Conservation (phyloP, 441 rosid genomes). For the Populus trichocarpa region DNA sequence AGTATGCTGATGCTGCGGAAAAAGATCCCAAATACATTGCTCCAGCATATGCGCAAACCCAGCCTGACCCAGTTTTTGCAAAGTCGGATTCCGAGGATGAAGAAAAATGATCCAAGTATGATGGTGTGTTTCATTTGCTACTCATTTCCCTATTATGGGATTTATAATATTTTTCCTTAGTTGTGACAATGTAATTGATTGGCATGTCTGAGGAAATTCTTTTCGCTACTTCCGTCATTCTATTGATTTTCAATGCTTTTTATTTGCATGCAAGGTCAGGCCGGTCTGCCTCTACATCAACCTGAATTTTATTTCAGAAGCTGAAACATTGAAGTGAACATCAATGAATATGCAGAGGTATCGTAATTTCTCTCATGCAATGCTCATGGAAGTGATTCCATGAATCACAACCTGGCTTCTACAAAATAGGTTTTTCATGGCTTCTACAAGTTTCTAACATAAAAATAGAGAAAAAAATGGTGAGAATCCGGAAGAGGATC, state of each 20-base stretch:
- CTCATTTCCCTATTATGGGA: background rate
- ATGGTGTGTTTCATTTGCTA: background rate
- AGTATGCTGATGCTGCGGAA: slow-evolving; percentile 89
- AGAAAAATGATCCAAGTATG: slow-evolving; percentile 37
- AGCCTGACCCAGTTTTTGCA: slow-evolving; percentile 85
- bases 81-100: slow-evolving; percentile 86
- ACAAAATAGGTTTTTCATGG: background rate
- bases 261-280: background rate
- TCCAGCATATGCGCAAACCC: slow-evolving; percentile 89
- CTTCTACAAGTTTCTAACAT: background rate
- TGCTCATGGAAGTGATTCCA: background rate
- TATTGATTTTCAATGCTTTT: background rate
- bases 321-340: background rate
- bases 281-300: slow-evolving; percentile 7
- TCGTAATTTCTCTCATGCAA: background rate
- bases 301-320: background rate
- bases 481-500: background rate
- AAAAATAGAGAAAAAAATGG: background rate
- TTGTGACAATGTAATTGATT: background rate
- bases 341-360: background rate
- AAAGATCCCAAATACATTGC: slow-evolving; percentile 94
- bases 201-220: background rate
- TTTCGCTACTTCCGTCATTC: background rate
- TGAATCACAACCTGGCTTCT: background rate
- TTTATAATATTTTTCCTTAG: background rate